Conservation (phyloP, 805 yeast species). For the Metschnikowia henanensis region DNA sequence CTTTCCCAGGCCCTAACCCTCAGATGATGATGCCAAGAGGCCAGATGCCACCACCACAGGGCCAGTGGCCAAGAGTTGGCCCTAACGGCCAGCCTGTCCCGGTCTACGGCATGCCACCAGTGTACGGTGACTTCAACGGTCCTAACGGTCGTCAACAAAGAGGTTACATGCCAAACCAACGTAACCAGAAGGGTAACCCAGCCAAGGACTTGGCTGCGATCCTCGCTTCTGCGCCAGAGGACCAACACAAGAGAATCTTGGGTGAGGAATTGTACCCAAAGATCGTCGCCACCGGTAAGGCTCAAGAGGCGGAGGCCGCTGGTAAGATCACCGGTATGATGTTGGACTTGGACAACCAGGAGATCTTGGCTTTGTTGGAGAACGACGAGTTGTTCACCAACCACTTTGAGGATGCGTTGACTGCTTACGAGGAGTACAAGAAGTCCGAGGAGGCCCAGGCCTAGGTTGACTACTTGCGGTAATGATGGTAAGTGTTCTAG, state of each 20-base stretch:
- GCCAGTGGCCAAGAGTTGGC: slow-evolving; percentile 70
- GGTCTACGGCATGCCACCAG: slow-evolving; percentile 85
- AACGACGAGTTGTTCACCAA: slow-evolving; percentile 87
- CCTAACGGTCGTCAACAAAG: slow-evolving; percentile 52
- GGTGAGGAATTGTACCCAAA: slow-evolving; percentile 97
- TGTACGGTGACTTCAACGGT: slow-evolving; percentile 52
- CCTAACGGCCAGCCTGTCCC: slow-evolving; percentile 86
- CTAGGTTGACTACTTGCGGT: slow-evolving; percentile 11
- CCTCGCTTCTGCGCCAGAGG: slow-evolving; percentile 68
- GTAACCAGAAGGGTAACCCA: slow-evolving; percentile 43
- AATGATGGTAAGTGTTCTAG: slow-evolving; percentile 15
- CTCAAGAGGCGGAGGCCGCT: slow-evolving; percentile 91
- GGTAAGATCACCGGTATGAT: slow-evolving; percentile 99
- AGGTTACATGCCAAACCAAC: slow-evolving; percentile 55
- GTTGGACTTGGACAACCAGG: slow-evolving; percentile 90
- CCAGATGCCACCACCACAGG: slow-evolving; percentile 64
- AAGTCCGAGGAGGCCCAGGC: slow-evolving; percentile 44
- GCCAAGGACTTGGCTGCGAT: slow-evolving; percentile 59
- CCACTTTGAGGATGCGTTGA: slow-evolving; percentile 91
- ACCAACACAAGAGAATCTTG: slow-evolving; percentile 94
- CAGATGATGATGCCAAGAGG: slow-evolving; percentile 75
- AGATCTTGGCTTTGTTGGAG: slow-evolving; percentile 83
- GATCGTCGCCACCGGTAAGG: slow-evolving; percentile 83
- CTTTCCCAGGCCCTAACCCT: slow-evolving; percentile 79
- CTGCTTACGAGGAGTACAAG: slow-evolving; percentile 92